Percentiles rank a stretch among this genome's conserved stretches.
These are phyloP conservation scores for Scleroderma citrinum DNA, from an alignment of 768 basidiomycete genomes.

Conservation along the genomic window DNA sequence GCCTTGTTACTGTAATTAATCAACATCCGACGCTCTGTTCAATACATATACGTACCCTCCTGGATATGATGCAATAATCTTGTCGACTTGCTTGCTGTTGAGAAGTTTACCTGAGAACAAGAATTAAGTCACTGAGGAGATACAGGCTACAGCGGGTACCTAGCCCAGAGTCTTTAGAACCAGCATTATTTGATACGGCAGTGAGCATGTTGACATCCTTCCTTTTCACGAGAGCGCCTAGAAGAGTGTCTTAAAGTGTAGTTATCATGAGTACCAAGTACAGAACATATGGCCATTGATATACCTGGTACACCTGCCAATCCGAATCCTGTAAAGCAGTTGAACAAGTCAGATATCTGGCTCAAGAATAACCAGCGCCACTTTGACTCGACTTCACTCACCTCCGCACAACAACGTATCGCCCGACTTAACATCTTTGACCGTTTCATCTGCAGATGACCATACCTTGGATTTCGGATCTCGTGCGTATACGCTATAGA, in stretches of 20 bases:
- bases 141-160: slow-evolving; percentile 34
- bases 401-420: slow-evolving; percentile 78
- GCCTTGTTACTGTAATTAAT: slow-evolving; percentile 64
- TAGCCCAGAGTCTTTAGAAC: slow-evolving; percentile 61
- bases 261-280: background rate
- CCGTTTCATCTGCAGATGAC: slow-evolving; percentile 74
- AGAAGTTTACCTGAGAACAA: slow-evolving; percentile 58
- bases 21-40: background rate
- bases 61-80: slow-evolving; percentile 86
- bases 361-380: no score
- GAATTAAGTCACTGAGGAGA: background rate
- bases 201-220: slow-evolving; percentile 70
- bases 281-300: slow-evolving; percentile 5
- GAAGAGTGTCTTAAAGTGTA: slow-evolving; percentile 60
- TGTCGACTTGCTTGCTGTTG: slow-evolving; percentile 68
- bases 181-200: slow-evolving; percentile 88
- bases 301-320: slow-evolving; percentile 82
- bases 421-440: slow-evolving; percentile 77
- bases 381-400: no score
- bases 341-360: background rate
- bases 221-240: slow-evolving; percentile 68
- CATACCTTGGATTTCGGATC: slow-evolving; percentile 62
- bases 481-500: slow-evolving; percentile 21
- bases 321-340: slow-evolving; percentile 63
- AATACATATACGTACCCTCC: slow-evolving; percentile 52